Percentiles rank a stretch among this genome's conserved stretches.
phyloP scores from a whole-genome alignment of 106 monocot species.

The Ottelia alismoides region DNA sequence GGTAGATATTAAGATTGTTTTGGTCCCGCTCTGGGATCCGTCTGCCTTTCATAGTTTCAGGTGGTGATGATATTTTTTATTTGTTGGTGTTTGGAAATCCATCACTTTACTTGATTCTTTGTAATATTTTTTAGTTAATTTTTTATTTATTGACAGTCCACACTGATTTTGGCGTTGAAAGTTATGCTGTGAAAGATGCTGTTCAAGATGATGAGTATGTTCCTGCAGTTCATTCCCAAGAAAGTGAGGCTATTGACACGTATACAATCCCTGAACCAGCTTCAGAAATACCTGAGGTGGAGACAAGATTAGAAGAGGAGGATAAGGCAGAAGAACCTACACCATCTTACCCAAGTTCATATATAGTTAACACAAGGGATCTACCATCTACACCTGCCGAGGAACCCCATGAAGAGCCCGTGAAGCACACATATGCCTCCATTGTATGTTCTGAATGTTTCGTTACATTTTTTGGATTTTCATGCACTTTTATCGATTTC shows the following conservation, averaged over 20 bases:
- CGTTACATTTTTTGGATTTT: neutral
- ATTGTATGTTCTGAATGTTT: constrained; percentile 26
- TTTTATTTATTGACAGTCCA: no score
- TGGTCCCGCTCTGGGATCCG: no score
- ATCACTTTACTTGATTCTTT: no score
- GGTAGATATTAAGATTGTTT: no score
- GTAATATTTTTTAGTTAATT: no score
- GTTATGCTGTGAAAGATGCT: no score
- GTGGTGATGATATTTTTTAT: no score
- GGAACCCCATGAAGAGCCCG: constrained; percentile 40
- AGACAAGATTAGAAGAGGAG: constrained; percentile 34
- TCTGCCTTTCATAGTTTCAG: no score
- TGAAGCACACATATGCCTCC: constrained; percentile 84
- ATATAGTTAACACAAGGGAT: neutral
- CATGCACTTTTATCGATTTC: neutral
- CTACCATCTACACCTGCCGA: constrained; percentile 16
- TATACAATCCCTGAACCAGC: constrained; percentile 34
- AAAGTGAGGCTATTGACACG: constrained; percentile 29
- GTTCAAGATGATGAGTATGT: no score
- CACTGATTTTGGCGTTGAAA: no score
- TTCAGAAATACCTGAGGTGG: constrained; percentile 23
- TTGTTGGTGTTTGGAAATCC: no score
- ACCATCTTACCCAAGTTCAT: constrained; percentile 23
- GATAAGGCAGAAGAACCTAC: constrained; percentile 24
- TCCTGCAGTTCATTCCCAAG: constrained; percentile 28